Base-by-base conservation (phyloP, 176 grass and related monocot species). In the Pontederia paniculata region DNA sequence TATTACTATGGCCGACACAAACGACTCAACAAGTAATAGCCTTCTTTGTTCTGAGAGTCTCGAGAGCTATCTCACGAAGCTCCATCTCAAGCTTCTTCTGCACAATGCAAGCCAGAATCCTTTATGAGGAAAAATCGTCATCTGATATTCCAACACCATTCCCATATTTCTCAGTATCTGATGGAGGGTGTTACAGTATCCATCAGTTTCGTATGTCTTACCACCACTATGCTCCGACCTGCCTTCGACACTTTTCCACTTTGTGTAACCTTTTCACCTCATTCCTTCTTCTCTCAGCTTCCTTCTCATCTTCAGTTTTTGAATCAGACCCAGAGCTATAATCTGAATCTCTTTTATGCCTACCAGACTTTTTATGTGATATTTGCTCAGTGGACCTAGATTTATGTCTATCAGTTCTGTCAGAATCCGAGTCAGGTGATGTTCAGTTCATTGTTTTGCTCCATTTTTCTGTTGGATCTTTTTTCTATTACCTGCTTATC, bases 61-160 rank as follows among this genome's bases (percentile, higher is more conserved):
- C 77, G 46, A 98, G 87, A 31, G 94, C 94, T 75, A 70, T 98
- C 70, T 84, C 75, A 23, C 83, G 78, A 62, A 98, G 84, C 73
- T 88, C 87, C 48, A 79, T 67, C 85, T 98, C 93, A 54, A 98
- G 83, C 58, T 62, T 69, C 69, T 77, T 66, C 79, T 20, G 52
- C 62, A 58, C 50, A 65, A 16, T 41, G 65, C 65, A 2, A 11
- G 12, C 18, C 15, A 62, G 67, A 53, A 67, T 54, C 73, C 80
- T 57, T 82, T 65, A 59, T 80, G 23, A 50, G 61, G 55, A 31
- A 66, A 9, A 41, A 70, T 78, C 65, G 58, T n/a, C 75, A 54
- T 83, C 74, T 23, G 77, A 75, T 45, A 73, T 74, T 41, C 70
- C 81, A 52, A 17, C 61, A 20, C 10, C 3, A 17, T 78, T 37